Percentiles rank a stretch among this genome's conserved stretches.
Conservation (phyloP, 1,284 basidiomycete genomes). For the Pulchroboletus neoregius region DNA sequence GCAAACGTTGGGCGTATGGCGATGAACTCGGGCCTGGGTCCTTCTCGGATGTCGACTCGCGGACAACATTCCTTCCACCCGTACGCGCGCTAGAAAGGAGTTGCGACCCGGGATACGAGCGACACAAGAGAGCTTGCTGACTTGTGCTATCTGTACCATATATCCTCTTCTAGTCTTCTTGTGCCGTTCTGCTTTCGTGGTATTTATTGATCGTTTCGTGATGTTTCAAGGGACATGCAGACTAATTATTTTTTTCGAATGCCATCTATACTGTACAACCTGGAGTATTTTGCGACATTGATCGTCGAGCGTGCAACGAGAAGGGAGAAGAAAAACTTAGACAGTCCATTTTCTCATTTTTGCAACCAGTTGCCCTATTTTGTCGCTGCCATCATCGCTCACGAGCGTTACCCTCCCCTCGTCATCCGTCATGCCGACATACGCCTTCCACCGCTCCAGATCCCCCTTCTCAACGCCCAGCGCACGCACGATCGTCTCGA, state of each 20-base stretch:
- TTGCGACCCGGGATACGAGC: neutral
- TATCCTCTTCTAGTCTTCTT: slow-evolving; percentile 27
- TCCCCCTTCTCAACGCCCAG: slow-evolving; percentile 81
- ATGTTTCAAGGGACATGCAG: neutral
- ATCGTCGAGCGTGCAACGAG: neutral
- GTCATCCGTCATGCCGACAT: slow-evolving; percentile 56
- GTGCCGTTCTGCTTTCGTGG: slow-evolving; percentile 12
- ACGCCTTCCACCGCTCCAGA: slow-evolving; percentile 71
- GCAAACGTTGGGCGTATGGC: slow-evolving; percentile 34
- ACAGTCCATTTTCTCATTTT: slow-evolving; percentile 51
- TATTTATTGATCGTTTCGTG: slow-evolving; percentile 15
- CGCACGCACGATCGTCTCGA: slow-evolving; percentile 87
- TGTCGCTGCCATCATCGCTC: slow-evolving; percentile 34
- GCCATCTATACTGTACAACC: slow-evolving; percentile 8
- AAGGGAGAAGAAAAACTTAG: neutral
- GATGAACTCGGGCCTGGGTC: slow-evolving; percentile 49
- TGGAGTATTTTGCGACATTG: slow-evolving; percentile 1
- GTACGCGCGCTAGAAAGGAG: slow-evolving; percentile 43
- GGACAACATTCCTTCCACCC: slow-evolving; percentile 62
- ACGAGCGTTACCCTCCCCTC: slow-evolving; percentile 43
- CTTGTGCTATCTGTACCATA: slow-evolving; percentile 29
- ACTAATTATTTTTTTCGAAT: slow-evolving; percentile 5
- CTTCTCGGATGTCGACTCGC: slow-evolving; percentile 48
- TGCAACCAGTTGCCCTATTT: slow-evolving; percentile 41
- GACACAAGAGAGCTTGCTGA: neutral